Evolutionary conservation across 257 asterid genomes (phyloP).

Genomic region (Anisodus acutangulus): DNA sequence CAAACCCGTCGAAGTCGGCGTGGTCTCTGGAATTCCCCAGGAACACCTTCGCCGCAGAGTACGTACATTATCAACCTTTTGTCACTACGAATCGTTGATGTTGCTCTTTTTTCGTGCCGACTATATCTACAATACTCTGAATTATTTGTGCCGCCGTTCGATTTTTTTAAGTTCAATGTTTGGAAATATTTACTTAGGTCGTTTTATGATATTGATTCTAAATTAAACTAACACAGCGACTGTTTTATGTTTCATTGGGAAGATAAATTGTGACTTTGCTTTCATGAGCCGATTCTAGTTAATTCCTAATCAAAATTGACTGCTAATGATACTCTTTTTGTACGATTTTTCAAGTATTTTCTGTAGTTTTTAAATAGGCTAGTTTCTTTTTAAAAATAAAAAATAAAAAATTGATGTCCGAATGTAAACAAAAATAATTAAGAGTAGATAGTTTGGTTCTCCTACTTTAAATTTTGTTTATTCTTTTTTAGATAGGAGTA

Average conservation of each 20-base stretch:
- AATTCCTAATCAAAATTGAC: neutral
- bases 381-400: neutral
- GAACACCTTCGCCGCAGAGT: constrained; percentile 24
- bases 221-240: neutral
- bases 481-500: neutral
- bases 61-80: constrained; percentile 5
- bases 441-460: constrained; percentile 8
- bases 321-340: neutral
- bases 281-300: neutral
- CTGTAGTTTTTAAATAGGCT: neutral
- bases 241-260: neutral
- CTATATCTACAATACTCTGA: neutral
- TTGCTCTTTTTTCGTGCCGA: neutral
- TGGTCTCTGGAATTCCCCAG: neutral
- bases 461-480: neutral
- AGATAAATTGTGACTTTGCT: neutral
- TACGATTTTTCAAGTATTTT: neutral
- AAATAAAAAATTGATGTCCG: neutral
- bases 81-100: neutral
- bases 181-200: neutral
- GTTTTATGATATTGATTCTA: neutral
- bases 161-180: neutral
- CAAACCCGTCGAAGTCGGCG: neutral
- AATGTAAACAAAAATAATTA: neutral
- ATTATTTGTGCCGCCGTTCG: neutral